Base-by-base conservation (phyloP, 2,329 filamentous ascomycete species). In the Phyllosticta paracitricarpa region DNA sequence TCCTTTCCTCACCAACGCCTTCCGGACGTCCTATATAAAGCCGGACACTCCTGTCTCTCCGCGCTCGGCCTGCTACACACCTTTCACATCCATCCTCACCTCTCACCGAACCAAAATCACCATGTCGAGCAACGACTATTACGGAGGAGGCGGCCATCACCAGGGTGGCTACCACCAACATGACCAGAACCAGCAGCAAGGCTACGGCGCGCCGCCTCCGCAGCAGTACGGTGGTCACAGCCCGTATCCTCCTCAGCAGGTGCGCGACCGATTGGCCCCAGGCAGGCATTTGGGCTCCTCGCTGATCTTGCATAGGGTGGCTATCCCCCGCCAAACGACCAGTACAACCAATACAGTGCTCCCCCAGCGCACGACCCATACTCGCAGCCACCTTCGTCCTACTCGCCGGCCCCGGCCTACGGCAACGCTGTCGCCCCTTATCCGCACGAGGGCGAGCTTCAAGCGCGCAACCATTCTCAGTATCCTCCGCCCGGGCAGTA, bases 61-160 rank as follows among this genome's bases (percentile, higher is more conserved):
- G 14, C 14, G 3, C 40, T 48, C 17, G 40, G 40, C 40, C 40
- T 48, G 40, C 40, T 48, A 5, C 19, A 22, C 19, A 22, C 40
- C 40, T 48, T 48, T n/a, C 40, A 6, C 40, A 48, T n/a, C 14
- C n/a, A n/a, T n/a, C 40, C 17, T n/a, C 40, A 7, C 40, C n/a
- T 40, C 6, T 12, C 35, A 40, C 35, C 2, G 12, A 40, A 12
- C 12, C 6, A 4, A 33, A 40, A 2, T 48, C 52, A 62, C n/a
- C 57, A 70, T 70, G 68, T 66, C 68, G 19, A 69, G 64, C 55
- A 63, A 71, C 61, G 70, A 71, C 56, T 74, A 73, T 63, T 75
- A 75, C 66, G 70, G 71, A 58, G 68, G 68, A 33, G 66, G 69
- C 25, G 63, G 66, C 25, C 66, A 66, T 40, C 65, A 64, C 19